Conservation (phyloP, 768 basidiomycete genomes). For the Dictyophora rubrovolvata region DNA sequence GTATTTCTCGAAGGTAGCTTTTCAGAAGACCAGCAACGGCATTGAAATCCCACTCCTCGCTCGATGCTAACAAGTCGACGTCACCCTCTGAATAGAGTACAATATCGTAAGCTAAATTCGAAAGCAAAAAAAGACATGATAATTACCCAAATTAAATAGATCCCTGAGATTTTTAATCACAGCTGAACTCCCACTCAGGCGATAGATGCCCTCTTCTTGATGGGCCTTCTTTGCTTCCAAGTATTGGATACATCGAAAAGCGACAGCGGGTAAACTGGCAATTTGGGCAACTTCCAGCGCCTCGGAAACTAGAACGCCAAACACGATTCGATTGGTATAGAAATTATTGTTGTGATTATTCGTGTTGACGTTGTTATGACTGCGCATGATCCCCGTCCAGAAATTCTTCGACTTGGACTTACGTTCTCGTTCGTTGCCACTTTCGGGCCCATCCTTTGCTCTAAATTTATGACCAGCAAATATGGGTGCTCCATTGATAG, state of each 20-base stretch:
- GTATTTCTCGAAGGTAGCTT: constrained; percentile 85
- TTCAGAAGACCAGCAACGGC: constrained; percentile 95
- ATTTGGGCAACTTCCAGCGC: constrained; percentile 84
- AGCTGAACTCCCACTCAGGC: constrained; percentile 87
- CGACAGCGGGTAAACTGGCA: constrained; percentile 84
- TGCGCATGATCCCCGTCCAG: constrained; percentile 72
- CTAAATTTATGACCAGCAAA: constrained; percentile 89
- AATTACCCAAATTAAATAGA: constrained; percentile 75
- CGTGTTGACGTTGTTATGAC: neutral
- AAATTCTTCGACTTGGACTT: constrained; percentile 90
- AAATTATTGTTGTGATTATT: neutral
- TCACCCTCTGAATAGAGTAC: constrained; percentile 69
- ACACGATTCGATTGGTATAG: constrained; percentile 61
- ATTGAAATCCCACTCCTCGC: constrained; percentile 96
- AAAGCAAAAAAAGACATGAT: neutral
- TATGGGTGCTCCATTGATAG: constrained; percentile 74
- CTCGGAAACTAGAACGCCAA: constrained; percentile 81
- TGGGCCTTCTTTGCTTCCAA: constrained; percentile 90
- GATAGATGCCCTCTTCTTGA: constrained; percentile 95
- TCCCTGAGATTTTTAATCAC: constrained; percentile 92
- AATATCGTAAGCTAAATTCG: neutral
- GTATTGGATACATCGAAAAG: constrained; percentile 93
- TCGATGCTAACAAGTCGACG: constrained; percentile 74
- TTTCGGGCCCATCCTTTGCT: constrained; percentile 43
- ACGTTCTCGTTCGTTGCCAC: constrained; percentile 49